Conservation (phyloP, 345 rosid genomes). For the Gossypium australe region DNA sequence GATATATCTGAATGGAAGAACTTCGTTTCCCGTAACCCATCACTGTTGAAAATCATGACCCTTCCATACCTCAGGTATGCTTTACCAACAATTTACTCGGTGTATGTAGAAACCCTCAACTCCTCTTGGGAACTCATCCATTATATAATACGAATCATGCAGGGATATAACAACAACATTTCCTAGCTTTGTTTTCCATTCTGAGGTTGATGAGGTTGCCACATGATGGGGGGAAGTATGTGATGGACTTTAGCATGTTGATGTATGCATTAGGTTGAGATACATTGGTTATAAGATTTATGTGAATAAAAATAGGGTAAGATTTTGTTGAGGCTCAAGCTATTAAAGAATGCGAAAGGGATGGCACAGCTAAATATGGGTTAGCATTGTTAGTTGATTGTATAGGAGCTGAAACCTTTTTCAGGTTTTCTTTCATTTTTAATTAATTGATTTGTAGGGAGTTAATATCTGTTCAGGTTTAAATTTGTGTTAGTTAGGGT, state of each 20-base stretch:
- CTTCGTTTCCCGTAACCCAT: constrained; percentile 81
- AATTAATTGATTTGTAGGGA: background rate
- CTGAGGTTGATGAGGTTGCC: constrained; percentile 92
- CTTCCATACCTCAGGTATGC: constrained; percentile 83
- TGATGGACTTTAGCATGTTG: background rate
- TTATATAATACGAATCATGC: constrained; percentile 16
- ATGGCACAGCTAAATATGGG: background rate
- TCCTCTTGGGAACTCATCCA: background rate
- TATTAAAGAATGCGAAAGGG: background rate
- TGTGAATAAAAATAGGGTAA: background rate
- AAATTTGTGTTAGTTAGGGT: background rate
- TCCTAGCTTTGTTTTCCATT: constrained; percentile 89
- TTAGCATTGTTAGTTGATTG: constrained; percentile 2
- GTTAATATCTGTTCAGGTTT: background rate
- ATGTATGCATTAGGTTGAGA: constrained; percentile 5
- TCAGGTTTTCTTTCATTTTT: background rate
- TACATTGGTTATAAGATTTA: background rate
- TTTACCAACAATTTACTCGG: background rate
- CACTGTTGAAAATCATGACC: constrained; percentile 87
- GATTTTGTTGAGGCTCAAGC: constrained; percentile 3
- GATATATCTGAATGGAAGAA: constrained; percentile 80
- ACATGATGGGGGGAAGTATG: constrained; percentile 26
- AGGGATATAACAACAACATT: constrained; percentile 95
- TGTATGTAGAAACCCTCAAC: background rate
- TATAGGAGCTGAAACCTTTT: background rate